These are phyloP conservation scores for Hericium alpestre DNA, from an alignment of 768 basidiomycete genomes.

Conservation along the genomic window DNA sequence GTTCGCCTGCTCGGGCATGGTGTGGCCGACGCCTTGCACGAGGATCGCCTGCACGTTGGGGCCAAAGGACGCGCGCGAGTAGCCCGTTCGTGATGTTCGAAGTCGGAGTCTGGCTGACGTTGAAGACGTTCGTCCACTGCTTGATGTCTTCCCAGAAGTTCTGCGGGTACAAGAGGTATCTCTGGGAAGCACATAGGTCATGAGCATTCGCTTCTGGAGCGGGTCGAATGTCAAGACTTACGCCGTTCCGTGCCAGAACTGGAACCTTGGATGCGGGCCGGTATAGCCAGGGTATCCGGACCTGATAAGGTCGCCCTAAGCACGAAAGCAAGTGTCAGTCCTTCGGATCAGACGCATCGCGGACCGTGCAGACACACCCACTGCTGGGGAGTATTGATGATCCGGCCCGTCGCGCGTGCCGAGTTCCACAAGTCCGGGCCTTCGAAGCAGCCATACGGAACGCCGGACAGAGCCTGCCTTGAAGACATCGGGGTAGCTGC, in stretches of 20 bases:
- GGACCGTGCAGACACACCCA: too few relatives aligned
- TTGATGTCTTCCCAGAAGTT: slow-evolving; percentile 44
- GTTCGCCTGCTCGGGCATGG: slow-evolving; percentile 38
- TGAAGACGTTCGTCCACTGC: slow-evolving; percentile 48
- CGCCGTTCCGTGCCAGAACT: slow-evolving; percentile 45
- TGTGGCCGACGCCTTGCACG: slow-evolving; percentile 38
- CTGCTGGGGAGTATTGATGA: too few relatives aligned
- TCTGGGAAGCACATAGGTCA: slow-evolving; percentile 15
- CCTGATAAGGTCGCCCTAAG: slow-evolving; percentile 36
- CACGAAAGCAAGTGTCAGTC: too few relatives aligned
- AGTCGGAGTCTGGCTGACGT: slow-evolving; percentile 29
- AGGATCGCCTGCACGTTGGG: slow-evolving; percentile 39
- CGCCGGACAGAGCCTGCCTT: too few relatives aligned
- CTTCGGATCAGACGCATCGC: too few relatives aligned
- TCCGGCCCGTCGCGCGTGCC: too few relatives aligned
- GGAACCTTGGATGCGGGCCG: slow-evolving; percentile 38
- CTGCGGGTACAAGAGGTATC: slow-evolving; percentile 39
- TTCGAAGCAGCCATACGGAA: too few relatives aligned
- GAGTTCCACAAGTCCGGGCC: too few relatives aligned
- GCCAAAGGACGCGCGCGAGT: slow-evolving; percentile 39
- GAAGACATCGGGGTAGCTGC: too few relatives aligned
- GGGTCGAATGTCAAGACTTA: slow-evolving; percentile 8
- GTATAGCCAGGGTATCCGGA: slow-evolving; percentile 44
- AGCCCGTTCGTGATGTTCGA: slow-evolving; percentile 24
- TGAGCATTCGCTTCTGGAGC: not conserved